Conservation (phyloP, 148 eudicot species). For the Cornus controversa region DNA sequence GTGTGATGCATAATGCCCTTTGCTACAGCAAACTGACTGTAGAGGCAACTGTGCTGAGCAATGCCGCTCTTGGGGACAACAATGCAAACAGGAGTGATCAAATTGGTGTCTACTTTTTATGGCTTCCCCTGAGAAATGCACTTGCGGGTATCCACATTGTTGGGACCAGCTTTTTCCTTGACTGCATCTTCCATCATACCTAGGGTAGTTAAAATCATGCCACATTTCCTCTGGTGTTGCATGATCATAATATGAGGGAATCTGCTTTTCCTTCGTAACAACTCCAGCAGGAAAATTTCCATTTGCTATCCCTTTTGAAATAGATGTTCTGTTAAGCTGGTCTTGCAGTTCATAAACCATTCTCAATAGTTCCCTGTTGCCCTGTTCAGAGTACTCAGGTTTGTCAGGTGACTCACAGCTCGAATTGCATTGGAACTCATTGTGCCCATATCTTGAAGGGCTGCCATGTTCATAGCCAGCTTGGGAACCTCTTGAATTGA, state of each 20-base stretch:
- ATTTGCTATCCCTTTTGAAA: conserved; percentile 16
- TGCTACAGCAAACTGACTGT: conserved; percentile 21
- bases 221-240: conserved; percentile 37
- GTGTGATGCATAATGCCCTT: conserved; percentile 29
- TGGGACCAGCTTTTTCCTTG: conserved; percentile 30
- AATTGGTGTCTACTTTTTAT: conserved; percentile 29
- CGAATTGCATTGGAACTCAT: conserved; percentile 25
- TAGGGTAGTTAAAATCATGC: conserved; percentile 25
- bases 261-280: conserved; percentile 30
- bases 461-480: conserved; percentile 39
- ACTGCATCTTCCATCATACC: conserved; percentile 22
- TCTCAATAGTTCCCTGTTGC: conserved; percentile 33
- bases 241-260: conserved; percentile 33
- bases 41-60: conserved; percentile 55
- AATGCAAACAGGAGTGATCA: conserved; percentile 36
- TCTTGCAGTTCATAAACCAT: conserved; percentile 44
- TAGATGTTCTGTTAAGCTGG: conserved; percentile 32
- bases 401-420: conserved; percentile 25
- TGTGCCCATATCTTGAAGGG: conserved; percentile 37
- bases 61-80: conserved; percentile 39
- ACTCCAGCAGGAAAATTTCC: conserved; percentile 25
- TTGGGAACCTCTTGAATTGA: conserved; percentile 28
- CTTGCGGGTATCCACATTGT: conserved; percentile 24
- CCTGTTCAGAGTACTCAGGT: conserved; percentile 33
- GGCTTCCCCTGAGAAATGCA: conserved; percentile 57